Conservation (phyloP, 2,329 filamentous ascomycete genomes). For the Metarhizium brunneum region DNA sequence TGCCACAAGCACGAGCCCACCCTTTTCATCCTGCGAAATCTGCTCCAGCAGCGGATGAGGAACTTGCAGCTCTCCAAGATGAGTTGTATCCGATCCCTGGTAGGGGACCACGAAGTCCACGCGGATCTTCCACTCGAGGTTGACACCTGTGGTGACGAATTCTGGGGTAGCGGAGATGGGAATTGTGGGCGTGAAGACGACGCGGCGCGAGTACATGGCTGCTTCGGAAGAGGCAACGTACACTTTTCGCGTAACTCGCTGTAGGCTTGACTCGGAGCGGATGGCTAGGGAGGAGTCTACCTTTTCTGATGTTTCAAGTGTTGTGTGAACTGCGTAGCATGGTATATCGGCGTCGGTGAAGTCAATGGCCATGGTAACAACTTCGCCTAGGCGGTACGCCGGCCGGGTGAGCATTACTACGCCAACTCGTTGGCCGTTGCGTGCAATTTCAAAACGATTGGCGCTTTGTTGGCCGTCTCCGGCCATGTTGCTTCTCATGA, state of each 20-base stretch:
- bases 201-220: constrained; percentile 67
- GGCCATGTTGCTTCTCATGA: constrained; percentile 69
- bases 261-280: constrained; percentile 75
- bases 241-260: constrained; percentile 75
- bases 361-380: constrained; percentile 74
- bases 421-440: constrained; percentile 83
- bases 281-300: constrained; percentile 74
- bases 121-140: constrained; percentile 77
- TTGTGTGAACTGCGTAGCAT: constrained; percentile 76
- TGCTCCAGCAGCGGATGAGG: constrained; percentile 60
- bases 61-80: constrained; percentile 11
- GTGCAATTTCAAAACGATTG: constrained; percentile 93
- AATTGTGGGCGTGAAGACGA: constrained; percentile 76
- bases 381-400: constrained; percentile 81
- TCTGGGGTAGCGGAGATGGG: constrained; percentile 79
- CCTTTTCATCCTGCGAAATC: constrained; percentile 69
- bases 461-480: constrained; percentile 63
- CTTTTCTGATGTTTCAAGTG: constrained; percentile 79
- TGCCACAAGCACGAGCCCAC: constrained; percentile 63
- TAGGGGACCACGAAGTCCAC: constrained; percentile 87
- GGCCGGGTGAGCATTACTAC: constrained; percentile 84
- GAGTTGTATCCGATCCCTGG: constrained; percentile 19
- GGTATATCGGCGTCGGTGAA: constrained; percentile 69
- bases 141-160: constrained; percentile 83
- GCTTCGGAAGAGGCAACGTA: constrained; percentile 74